These are phyloP conservation scores for Ogataea dorogensis DNA, from an alignment of 805 yeast genomes.

Conservation along the genomic window DNA sequence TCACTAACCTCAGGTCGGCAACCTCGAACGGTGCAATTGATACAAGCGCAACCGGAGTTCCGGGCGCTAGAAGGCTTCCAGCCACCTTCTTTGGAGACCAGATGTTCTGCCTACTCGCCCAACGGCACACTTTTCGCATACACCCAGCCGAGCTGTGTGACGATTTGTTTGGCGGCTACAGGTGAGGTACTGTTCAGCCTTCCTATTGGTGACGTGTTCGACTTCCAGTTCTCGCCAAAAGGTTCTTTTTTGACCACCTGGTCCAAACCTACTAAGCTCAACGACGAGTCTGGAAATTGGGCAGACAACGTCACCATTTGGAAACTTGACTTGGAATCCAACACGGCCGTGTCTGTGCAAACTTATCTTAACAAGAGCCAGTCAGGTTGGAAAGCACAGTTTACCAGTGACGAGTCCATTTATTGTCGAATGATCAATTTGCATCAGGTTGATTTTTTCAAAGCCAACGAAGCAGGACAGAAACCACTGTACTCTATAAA, in stretches of 20 bases:
- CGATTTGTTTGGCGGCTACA: constrained; percentile 53
- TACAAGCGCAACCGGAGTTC: constrained; percentile 46
- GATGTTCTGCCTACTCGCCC: constrained; percentile 64
- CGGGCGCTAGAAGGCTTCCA: constrained; percentile 29
- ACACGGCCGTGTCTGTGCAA: constrained; percentile 28
- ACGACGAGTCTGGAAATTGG: constrained; percentile 70
- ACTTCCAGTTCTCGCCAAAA: constrained; percentile 82
- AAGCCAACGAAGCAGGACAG: constrained; percentile 40
- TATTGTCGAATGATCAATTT: constrained; percentile 53
- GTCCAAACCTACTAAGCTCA: constrained; percentile 74
- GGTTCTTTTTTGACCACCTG: constrained; percentile 83
- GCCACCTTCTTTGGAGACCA: constrained; percentile 45
- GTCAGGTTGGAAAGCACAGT: constrained; percentile 91
- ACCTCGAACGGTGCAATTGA: constrained; percentile 54
- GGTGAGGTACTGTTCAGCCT: constrained; percentile 48
- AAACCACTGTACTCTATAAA: constrained; percentile 62
- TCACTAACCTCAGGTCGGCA: constrained; percentile 46
- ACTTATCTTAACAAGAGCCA: constrained; percentile 78
- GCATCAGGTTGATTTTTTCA: constrained; percentile 68
- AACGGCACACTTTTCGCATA: constrained; percentile 70
- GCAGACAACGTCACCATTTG: constrained; percentile 78
- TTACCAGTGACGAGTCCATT: constrained; percentile 73
- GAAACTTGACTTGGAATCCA: constrained; percentile 41
- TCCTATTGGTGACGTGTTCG: constrained; percentile 67
- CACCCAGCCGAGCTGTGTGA: constrained; percentile 62